These are phyloP conservation scores for Abortiporus biennis DNA, from an alignment of 1,284 basidiomycete genomes.

Conservation along the genomic window DNA sequence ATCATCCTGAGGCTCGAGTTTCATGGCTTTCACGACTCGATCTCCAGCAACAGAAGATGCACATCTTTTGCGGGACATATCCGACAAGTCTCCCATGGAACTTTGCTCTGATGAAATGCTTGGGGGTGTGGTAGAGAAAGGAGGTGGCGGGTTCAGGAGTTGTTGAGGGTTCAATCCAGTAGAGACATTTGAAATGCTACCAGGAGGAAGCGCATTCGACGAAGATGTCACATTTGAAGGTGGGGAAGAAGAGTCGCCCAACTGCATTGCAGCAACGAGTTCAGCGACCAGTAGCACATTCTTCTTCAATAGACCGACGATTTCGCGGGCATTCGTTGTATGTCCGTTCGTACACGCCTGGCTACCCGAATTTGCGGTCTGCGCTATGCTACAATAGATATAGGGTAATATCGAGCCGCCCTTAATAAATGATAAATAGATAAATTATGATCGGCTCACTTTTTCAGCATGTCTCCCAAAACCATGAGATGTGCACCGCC, in stretches of 20 bases:
- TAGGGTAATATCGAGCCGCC: constrained; percentile 8
- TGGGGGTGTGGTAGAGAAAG: constrained; percentile 13
- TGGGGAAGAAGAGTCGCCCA: constrained; percentile 29
- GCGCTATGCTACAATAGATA: constrained; percentile 34
- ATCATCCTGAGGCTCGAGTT: constrained; percentile 65
- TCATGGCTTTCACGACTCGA: constrained; percentile 56
- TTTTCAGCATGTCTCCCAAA: constrained; percentile 33
- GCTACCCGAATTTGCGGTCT: constrained; percentile 41
- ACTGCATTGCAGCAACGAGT: constrained; percentile 39
- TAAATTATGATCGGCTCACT: constrained; percentile 20
- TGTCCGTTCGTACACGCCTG: constrained; percentile 42
- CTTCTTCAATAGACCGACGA: constrained; percentile 41
- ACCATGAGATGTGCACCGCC: constrained; percentile 31
- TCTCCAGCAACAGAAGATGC: constrained; percentile 58
- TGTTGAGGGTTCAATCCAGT: constrained; percentile 15
- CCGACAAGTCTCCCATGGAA: constrained; percentile 20
- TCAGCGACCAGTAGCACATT: constrained; percentile 42
- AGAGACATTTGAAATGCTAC: constrained; percentile 12
- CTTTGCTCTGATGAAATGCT: constrained; percentile 18
- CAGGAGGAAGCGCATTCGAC: constrained; percentile 13
- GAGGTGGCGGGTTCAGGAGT: constrained; percentile 17
- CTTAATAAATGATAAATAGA: constrained; percentile 1
- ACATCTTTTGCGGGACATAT: constrained; percentile 54
- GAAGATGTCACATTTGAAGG: constrained; percentile 9
- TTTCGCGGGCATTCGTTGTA: constrained; percentile 35